Percentiles rank a stretch among this genome's conserved stretches.
Evolutionary conservation across 306 rosid genomes (phyloP).

Genomic region (Citrullus colocynthis): DNA sequence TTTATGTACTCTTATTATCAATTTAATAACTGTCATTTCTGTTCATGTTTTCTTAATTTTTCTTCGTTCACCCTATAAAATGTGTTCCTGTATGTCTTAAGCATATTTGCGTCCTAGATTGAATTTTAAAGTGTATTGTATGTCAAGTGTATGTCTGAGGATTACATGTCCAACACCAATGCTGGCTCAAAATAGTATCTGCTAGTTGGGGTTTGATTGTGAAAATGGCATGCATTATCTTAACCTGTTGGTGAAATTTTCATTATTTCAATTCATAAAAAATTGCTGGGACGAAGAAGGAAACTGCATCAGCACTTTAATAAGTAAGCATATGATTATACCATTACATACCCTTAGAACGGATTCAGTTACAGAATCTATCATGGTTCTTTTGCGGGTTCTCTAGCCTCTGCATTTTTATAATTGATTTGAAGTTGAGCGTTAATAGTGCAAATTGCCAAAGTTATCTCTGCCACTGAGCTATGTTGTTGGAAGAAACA

Average conservation of each 20-base stretch:
- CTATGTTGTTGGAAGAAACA: not conserved
- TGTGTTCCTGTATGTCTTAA: not conserved
- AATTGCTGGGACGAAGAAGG: not conserved
- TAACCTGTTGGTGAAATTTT: not conserved
- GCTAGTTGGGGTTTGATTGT: not conserved
- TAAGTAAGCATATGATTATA: not conserved
- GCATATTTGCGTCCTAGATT: not conserved
- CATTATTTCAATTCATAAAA: not conserved
- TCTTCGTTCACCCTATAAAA: not conserved
- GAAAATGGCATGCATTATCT: not conserved
- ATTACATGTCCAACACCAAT: not conserved
- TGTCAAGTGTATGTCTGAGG: not conserved
- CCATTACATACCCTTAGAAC: not conserved
- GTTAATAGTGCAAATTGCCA: not conserved
- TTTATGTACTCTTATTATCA: not conserved
- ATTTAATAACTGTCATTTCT: not conserved
- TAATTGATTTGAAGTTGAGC: not conserved
- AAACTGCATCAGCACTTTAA: not conserved
- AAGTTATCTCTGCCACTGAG: not conserved
- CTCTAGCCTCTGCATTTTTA: not conserved
- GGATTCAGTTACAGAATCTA: not conserved
- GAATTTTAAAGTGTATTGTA: not conserved
- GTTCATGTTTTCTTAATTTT: not conserved
- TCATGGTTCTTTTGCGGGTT: not conserved
- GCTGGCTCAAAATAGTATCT: not conserved